Base-by-base conservation (phyloP, 768 basidiomycete species). In the Rhizopogon rudus region DNA sequence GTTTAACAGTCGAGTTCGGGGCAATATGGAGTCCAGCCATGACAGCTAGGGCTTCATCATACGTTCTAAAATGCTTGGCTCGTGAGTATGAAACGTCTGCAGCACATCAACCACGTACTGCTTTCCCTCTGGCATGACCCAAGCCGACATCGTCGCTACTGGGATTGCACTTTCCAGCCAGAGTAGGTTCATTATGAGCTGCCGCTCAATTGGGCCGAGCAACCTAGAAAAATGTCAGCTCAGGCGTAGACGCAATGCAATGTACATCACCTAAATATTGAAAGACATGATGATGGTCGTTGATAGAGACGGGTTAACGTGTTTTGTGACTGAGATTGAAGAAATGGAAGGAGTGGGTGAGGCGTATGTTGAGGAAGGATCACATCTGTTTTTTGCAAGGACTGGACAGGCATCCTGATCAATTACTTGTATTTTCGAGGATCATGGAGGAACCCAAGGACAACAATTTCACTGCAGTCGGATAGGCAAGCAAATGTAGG, bases 261-360 rank as follows among this genome's bases (percentile, higher is more conserved):
- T n/a, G 35, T 8, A 17, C 17, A 25, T 59, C 57, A 91, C 89
- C 93, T 83, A 71, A 93, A 93, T 69, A 97, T 86, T 25, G 91
- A 87, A 51, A 97, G 81, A 71, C 93, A 93, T 73, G 89, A 87
- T 3, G 92, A 93, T 8, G 94, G 92, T 16, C 83, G 79, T 63
- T 87, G 83, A 65, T 94, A 97, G 49, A 97, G 75, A 25, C 92
- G 81, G 17, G 82, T 84, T 50, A 95, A 70, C 10, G 86, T 84
- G 56, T 78, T 84, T 67, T 91, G 88, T 0, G 89, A 87, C 64
- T 93, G 90, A 0, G 83, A 80, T 57, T 89, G 86, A 28, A 96
- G 75, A 72, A 93, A 94, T 0, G 88, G 84, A 25, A 93, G 74
- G 17, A 93, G 70, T 2, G 84, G 75, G 64, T 91, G 88, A n/a